Evolutionary conservation across 225 moss, liverwort and hornwort species (phyloP), one percentile per base, ranked within the genome.

Genomic region (Sphagnum tenellum): DNA sequence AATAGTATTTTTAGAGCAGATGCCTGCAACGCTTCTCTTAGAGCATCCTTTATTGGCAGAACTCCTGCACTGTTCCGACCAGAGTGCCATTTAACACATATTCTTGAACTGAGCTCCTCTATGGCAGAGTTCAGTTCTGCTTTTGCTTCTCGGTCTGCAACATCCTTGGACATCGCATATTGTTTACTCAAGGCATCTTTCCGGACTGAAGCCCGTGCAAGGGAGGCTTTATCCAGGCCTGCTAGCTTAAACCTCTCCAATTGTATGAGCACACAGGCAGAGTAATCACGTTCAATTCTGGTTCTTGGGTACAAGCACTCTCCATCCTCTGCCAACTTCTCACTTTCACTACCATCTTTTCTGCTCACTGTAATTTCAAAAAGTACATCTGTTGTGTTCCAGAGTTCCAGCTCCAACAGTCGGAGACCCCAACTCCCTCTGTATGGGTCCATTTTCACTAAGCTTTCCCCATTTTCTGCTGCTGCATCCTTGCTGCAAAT

Each of bases 351-450:
- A 56, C 65, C 48, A 63, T 93, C 83, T 75, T 85, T 90, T 46
- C 80, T 82, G 51, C 78, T 88, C 44, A 98, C 93, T 7, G 80
- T 76, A 54, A 98, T 90, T 72, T 98, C 98, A 72, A 98, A 98
- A 48, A 89, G 80, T 47, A 98, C 98, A 67, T 98, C 98, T 5
- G 98, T 93, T 53, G 89, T 83, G 82, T 98, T 98, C 87, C 88
- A 87, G 12, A 98, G 90, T 75, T 98, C 98, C 71, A 98, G 72
- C 74, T 98, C 98, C 67, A 98, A 71, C 49, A 98, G 83, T 3
- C 93, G 82, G 75, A 98, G 78, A 65, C 93, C 93, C 98, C 98
- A 98, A 79, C 93, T 98, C 64, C 93, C 93, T 74, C 98, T 87
- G 55, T 93, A 93, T 46, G 98, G 98, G 58, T 98, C 93, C 75